phyloP scores from a whole-genome alignment of 2,329 filamentous ascomycete genomes.

The Tolypocladium tropicale region DNA sequence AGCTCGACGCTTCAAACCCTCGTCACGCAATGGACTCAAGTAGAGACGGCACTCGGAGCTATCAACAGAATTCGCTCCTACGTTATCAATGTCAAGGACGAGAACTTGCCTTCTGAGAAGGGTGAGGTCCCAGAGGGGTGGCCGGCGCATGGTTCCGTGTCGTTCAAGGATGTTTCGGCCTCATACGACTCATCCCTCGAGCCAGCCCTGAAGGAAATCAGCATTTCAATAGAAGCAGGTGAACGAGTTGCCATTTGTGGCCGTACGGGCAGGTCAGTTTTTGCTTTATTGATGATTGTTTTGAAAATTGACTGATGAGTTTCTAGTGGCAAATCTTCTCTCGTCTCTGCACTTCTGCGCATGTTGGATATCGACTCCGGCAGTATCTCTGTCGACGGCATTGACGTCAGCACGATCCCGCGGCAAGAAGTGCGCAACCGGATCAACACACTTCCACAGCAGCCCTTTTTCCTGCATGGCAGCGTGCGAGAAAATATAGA shows the following conservation, averaged over 20 bases:
- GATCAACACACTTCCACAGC: conserved; percentile 38
- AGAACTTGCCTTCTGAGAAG: conserved; percentile 11
- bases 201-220: conserved; percentile 18
- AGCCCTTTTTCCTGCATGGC: conserved; percentile 37
- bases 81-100: conserved; percentile 10
- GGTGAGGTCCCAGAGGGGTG: conserved; percentile 10
- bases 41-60: conserved; percentile 17
- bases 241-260: conserved; percentile 34
- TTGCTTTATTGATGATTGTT: not conserved
- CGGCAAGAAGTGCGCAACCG: conserved; percentile 12
- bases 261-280: conserved; percentile 23
- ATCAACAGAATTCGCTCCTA: conserved; percentile 17
- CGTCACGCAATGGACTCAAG: conserved; percentile 20
- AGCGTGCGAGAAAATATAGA: conserved; percentile 39
- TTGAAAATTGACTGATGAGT: conserved; percentile 9
- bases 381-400: conserved; percentile 31
- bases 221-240: conserved; percentile 18
- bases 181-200: conserved; percentile 13
- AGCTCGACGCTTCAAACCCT: conserved; percentile 18
- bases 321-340: conserved; percentile 19
- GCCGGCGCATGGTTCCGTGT: conserved; percentile 14
- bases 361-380: conserved; percentile 33
- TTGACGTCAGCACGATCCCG: conserved; percentile 20
- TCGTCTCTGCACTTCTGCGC: conserved; percentile 34
- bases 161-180: conserved; percentile 16